These are phyloP conservation scores for Fimicolochytrium jonesii DNA, from an alignment of 192 early-diverging fungal species.

Conservation along the genomic window DNA sequence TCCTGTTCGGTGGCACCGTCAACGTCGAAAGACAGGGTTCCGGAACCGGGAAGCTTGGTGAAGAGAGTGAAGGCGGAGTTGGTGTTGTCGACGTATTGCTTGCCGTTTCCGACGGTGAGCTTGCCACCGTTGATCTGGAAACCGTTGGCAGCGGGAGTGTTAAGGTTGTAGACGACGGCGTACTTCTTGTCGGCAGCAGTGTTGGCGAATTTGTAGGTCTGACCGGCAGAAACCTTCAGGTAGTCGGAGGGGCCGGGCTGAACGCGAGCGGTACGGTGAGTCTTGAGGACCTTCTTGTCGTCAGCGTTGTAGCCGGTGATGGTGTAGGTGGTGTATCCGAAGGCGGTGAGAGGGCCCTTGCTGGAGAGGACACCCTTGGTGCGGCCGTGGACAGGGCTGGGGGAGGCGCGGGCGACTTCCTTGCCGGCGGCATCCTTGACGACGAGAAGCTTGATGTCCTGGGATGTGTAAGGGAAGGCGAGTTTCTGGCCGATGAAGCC, in stretches of 20 bases:
- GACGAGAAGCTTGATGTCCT: not conserved
- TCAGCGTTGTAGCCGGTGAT: constrained; percentile 1
- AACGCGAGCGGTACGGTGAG: not conserved
- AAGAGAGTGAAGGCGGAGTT: not conserved
- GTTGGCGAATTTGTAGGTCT: not conserved
- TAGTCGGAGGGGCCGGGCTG: not conserved
- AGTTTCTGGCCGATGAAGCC: not conserved
- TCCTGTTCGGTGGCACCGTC: not conserved
- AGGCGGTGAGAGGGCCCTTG: not conserved
- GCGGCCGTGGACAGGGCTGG: not conserved
- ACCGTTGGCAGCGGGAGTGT: not conserved
- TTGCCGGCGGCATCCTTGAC: constrained; percentile 3
- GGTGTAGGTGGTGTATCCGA: constrained; percentile 12
- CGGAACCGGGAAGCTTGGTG: not conserved
- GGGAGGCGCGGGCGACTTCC: not conserved
- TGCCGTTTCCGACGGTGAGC: not conserved
- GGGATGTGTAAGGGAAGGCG: not conserved
- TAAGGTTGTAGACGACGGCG: constrained; percentile 10
- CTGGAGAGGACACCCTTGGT: not conserved
- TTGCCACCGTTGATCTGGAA: not conserved
- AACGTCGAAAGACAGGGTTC: not conserved
- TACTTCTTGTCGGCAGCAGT: not conserved
- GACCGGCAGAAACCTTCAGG: not conserved
- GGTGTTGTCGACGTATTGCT: constrained; percentile 3
- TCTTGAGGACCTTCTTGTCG: not conserved